phyloP scores from a whole-genome alignment of 305 asterid species.

The Fraxinus sp. region DNA sequence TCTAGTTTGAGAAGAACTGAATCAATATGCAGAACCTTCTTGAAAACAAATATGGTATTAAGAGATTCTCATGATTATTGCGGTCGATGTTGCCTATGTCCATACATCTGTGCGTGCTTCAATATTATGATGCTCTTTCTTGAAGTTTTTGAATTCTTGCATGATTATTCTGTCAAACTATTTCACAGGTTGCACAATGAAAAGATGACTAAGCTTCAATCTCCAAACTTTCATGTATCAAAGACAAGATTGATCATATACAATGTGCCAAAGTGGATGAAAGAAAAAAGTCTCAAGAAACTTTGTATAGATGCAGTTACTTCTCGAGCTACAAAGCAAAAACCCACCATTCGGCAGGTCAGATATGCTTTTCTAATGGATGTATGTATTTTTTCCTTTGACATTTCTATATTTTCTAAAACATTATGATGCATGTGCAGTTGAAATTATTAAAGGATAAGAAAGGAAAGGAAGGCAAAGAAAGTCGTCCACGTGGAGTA shows the following conservation, averaged over 20 bases:
- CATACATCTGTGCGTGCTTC: neutral
- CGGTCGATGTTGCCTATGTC: neutral
- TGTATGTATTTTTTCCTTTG: conserved; percentile 13
- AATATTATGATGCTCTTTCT: neutral
- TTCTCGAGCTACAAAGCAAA: conserved; percentile 95
- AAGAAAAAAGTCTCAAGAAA: conserved; percentile 57
- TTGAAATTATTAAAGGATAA: conserved; percentile 71
- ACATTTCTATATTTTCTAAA: neutral
- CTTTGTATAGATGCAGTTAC: conserved; percentile 67
- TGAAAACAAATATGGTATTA: neutral
- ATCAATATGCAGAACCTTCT: neutral
- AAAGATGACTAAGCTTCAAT: conserved; percentile 71
- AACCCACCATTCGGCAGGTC: conserved; percentile 82
- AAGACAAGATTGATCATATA: conserved; percentile 82
- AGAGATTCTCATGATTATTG: neutral
- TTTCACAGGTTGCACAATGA: conserved; percentile 75
- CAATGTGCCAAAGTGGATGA: conserved; percentile 80
- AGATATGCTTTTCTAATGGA: conserved; percentile 8
- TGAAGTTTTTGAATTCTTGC: neutral
- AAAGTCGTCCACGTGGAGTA: conserved; percentile 80
- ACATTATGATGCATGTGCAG: conserved; percentile 39
- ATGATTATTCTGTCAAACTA: neutral
- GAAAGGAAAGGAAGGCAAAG: conserved; percentile 52
- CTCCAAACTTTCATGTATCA: conserved; percentile 90
- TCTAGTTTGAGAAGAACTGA: neutral